Evolutionary conservation across 225 moss, liverwort and hornwort genomes (phyloP), one percentile per base, ranked within the genome.

Genomic region (Asterella californica): DNA sequence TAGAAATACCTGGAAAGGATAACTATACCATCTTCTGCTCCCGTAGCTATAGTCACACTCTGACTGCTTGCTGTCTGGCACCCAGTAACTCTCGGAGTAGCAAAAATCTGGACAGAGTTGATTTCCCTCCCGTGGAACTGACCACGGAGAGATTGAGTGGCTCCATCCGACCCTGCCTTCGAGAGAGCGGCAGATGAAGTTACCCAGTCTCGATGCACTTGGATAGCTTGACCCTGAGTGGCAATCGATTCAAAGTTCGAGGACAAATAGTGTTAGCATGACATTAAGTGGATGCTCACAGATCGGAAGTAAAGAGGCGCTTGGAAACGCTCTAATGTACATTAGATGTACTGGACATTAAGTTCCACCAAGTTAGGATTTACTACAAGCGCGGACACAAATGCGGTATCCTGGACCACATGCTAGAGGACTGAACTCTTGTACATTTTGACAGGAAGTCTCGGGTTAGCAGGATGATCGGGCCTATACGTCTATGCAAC

Each of bases 91-190:
- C 45, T 81, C 72, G 81, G 80, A 84, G 76, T 78, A 36, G 81
- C 76, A 77, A 95, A 80, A 70, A 95, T 91, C 29, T 79, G 84
- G 29, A 93, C 99, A 50, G 99, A 92, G 73, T 91, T 89, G 71
- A 99, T 93, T 88, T 99, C 99, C 84, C 89, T 92, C 83, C 99
- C 99, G 90, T 99, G 99, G 82, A 99, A 99, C 85, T 93, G 93
- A 70, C 83, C 87, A 82, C 88, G 95, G 34, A 99, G 88, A 75
- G 91, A 90, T 76, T 90, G 85, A 78, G 83, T 87, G 77, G 87
- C 76, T 57, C 80, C 79, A 57, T 83, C 83, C 2, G 74, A 76
- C 59, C 80, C 73, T 4, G 67, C 72, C 74, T 78, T 74, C 70
- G 70, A 36, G 33, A 25, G 7, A 2, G 18, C 30, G 67, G 32